Evolutionary conservation across 2,329 filamentous ascomycete species (phyloP).

Genomic region (Helotiales sp.): DNA sequence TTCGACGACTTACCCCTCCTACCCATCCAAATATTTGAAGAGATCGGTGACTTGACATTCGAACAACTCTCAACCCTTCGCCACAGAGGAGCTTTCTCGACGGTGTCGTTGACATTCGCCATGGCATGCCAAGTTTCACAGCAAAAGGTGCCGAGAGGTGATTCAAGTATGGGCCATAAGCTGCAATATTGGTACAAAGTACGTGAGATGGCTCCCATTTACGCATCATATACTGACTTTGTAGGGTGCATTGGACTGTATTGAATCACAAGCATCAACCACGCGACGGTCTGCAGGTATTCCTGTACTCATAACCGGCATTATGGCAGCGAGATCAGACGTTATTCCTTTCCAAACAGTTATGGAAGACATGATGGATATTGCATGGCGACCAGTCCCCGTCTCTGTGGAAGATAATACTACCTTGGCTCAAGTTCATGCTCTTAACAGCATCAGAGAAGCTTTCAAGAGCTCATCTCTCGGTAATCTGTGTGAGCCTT

Average conservation of each 20-base stretch:
- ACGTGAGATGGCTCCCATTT: slow-evolving; percentile 23
- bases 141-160: slow-evolving; percentile 31
- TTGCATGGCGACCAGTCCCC: slow-evolving; percentile 54
- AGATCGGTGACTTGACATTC: slow-evolving; percentile 74
- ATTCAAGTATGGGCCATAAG: not conserved
- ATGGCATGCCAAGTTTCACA: slow-evolving; percentile 69
- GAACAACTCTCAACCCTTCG: slow-evolving; percentile 78
- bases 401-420: slow-evolving; percentile 56
- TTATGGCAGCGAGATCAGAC: slow-evolving; percentile 66
- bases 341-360: slow-evolving; percentile 63
- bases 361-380: slow-evolving; percentile 60
- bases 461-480: slow-evolving; percentile 84
- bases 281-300: slow-evolving; percentile 92
- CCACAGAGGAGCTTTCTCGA: slow-evolving; percentile 90
- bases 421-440: slow-evolving; percentile 87
- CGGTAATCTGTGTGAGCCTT: slow-evolving; percentile 68
- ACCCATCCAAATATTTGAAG: slow-evolving; percentile 58
- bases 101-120: slow-evolving; percentile 85
- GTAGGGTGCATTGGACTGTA: slow-evolving; percentile 66
- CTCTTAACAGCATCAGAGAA: slow-evolving; percentile 89
- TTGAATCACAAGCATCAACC: slow-evolving; percentile 74
- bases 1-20: slow-evolving; percentile 43
- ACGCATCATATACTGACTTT: not conserved
- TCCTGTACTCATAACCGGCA: slow-evolving; percentile 80
- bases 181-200: slow-evolving; percentile 66